A percentile compares a stretch with the other conserved stretches of the same genome.
phyloP scores from a whole-genome alignment of 768 basidiomycete species.

The Panellus pusillus region DNA sequence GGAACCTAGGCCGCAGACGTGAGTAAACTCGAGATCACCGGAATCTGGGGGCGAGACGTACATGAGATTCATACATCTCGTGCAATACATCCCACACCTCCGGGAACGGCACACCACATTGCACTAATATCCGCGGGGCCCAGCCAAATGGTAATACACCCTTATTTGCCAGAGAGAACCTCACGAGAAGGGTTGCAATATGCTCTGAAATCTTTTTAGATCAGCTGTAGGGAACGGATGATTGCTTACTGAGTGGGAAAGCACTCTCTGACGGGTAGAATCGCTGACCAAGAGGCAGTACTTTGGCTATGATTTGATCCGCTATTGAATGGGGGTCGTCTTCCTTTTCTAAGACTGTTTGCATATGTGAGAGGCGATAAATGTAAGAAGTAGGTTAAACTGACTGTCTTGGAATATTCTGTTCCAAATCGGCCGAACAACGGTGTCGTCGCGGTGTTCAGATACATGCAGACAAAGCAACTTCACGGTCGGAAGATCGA shows the following conservation, averaged over 20 bases:
- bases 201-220: conserved; percentile 53
- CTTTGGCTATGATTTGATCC: conserved; percentile 61
- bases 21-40: background rate
- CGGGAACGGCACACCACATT: conserved; percentile 77
- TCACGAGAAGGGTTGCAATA: conserved; percentile 72
- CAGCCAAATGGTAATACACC: conserved; percentile 70
- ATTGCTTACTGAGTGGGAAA: conserved; percentile 77
- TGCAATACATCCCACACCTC: conserved; percentile 87
- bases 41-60: conserved; percentile 32
- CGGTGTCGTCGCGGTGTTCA: conserved; percentile 82
- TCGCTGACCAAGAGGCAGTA: conserved; percentile 75
- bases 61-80: conserved; percentile 88
- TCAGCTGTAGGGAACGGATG: background rate
- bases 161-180: conserved; percentile 65
- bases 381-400: background rate
- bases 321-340: conserved; percentile 53
- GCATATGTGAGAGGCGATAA: background rate
- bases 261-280: conserved; percentile 92
- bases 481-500: conserved; percentile 80
- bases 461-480: conserved; percentile 92
- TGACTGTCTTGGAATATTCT: conserved; percentile 80
- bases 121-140: conserved; percentile 75
- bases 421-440: conserved; percentile 87
- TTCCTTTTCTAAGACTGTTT: conserved; percentile 56
- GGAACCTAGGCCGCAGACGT: conserved; percentile 53